Evolutionary conservation across 805 yeast species (phyloP).

Genomic region (Candida peoriensis): DNA sequence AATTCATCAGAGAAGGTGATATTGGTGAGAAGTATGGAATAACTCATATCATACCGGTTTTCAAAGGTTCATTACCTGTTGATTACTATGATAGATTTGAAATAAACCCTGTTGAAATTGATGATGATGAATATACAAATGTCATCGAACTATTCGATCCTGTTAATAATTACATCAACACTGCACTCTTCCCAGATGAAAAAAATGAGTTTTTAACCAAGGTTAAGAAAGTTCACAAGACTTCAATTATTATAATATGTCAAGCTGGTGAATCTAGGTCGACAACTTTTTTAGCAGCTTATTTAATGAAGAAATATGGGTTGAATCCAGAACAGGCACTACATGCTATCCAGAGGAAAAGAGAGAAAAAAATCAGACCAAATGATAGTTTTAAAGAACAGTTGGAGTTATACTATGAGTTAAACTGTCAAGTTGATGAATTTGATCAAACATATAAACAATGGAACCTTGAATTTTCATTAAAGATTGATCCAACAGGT

Average conservation of each 20-base stretch:
- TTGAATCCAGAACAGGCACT: slow-evolving; percentile 57
- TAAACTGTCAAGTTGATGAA: slow-evolving; percentile 31
- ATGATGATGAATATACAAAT: slow-evolving; percentile 67
- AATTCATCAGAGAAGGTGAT: slow-evolving; percentile 51
- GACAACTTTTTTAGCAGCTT: slow-evolving; percentile 81
- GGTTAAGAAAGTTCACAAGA: slow-evolving; percentile 31
- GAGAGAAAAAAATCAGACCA: slow-evolving; percentile 53
- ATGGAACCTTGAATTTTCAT: slow-evolving; percentile 33
- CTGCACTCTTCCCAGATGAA: slow-evolving; percentile 47
- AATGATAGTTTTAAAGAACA: slow-evolving; percentile 74
- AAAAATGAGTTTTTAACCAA: slow-evolving; percentile 23
- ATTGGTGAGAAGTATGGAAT: slow-evolving; percentile 49
- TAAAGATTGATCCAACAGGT: slow-evolving; percentile 39
- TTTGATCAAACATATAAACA: slow-evolving; percentile 36
- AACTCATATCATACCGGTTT: slow-evolving; percentile 66
- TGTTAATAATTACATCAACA: slow-evolving; percentile 61
- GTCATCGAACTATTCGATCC: slow-evolving; percentile 58
- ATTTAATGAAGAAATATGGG: slow-evolving; percentile 73
- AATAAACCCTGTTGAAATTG: slow-evolving; percentile 57
- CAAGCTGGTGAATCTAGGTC: slow-evolving; percentile 94
- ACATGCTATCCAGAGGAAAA: slow-evolving; percentile 67
- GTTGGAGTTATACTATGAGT: slow-evolving; percentile 52
- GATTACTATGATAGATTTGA: slow-evolving; percentile 42
- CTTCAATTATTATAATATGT: slow-evolving; percentile 61
- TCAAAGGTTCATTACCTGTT: slow-evolving; percentile 59